Base-by-base conservation (phyloP, 108 stramenopile genomes). In the Heterococcus sp. region DNA sequence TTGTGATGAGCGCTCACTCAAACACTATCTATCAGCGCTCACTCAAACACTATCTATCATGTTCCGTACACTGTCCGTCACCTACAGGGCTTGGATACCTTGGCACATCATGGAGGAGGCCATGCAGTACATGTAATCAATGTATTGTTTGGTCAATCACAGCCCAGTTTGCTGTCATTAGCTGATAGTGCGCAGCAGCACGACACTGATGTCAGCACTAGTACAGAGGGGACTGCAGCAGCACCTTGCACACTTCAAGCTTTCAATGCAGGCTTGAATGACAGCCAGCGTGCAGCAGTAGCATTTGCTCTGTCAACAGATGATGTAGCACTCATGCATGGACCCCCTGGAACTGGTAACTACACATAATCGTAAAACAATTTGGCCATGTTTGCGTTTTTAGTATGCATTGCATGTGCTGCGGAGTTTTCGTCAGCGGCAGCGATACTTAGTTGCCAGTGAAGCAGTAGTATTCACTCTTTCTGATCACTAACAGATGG, bases 271-370 rank as follows among this genome's bases (percentile, higher is more conserved):
- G 32, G 11, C 11, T 65, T 84, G 34, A 84, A 84, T 40, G 75
- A 76, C 21, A 69, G 67, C 26, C 83, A 84, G 70, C 75, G 83
- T 29, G 68, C 77, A 2, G 83, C 83, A 21, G 67, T 84, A 40
- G 39, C 75, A 35, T 76, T 84, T 35, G 83, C 75, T 38, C 68
- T 84, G 64, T 34, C 64, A 0, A 71, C 83, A 35, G 68, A 39
- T 30, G 83, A 84, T 65, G 83, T 90, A 33, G 76, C 85, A 30
- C 83, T 90, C 5, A 86, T 90, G 14, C 89, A 89, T 38, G 89
- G 89, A 0, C 89, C 89, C 8, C 89, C 89, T 26, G 79, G n/a
- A n/a, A n/a, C n/a, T n/a, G n/a, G n/a, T n/a, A n/a, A n/a, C n/a
- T n/a, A n/a, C n/a, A n/a, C n/a, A n/a, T n/a, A n/a, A n/a, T n/a